Percentiles rank a stretch among this genome's conserved stretches.
Conservation (phyloP, 345 rosid species). For the Citrus australasica region DNA sequence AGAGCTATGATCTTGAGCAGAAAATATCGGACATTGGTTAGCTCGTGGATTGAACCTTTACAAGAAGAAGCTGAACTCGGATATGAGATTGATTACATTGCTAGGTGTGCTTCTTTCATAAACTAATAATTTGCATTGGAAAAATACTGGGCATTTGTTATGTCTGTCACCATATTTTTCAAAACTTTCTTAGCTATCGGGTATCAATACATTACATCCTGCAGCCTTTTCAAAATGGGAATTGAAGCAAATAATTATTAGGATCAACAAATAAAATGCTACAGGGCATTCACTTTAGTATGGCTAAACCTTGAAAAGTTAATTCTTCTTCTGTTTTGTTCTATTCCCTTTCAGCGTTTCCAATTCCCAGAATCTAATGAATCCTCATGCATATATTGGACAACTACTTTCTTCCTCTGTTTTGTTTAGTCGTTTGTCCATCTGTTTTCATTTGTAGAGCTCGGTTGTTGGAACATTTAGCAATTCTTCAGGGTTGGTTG, state of each 20-base stretch:
- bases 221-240: neutral
- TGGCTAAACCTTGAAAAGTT: neutral
- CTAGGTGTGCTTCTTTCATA: slow-evolving; percentile 51
- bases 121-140: neutral
- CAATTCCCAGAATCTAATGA: neutral
- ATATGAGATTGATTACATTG: slow-evolving; percentile 81
- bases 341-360: neutral
- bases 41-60: slow-evolving; percentile 98
- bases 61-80: slow-evolving; percentile 98
- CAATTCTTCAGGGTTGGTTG: neutral
- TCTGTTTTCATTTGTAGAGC: neutral
- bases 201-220: neutral
- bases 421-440: neutral
- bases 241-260: neutral
- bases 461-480: neutral
- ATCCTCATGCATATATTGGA: neutral
- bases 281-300: neutral
- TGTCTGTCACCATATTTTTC: neutral
- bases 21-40: slow-evolving; percentile 88
- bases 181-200: neutral
- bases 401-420: neutral
- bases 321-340: neutral
- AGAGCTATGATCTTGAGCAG: slow-evolving; percentile 93
- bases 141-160: neutral
- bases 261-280: neutral